phyloP scores from a whole-genome alignment of 2,329 filamentous ascomycete species.

The Alternaria gansuensis region DNA sequence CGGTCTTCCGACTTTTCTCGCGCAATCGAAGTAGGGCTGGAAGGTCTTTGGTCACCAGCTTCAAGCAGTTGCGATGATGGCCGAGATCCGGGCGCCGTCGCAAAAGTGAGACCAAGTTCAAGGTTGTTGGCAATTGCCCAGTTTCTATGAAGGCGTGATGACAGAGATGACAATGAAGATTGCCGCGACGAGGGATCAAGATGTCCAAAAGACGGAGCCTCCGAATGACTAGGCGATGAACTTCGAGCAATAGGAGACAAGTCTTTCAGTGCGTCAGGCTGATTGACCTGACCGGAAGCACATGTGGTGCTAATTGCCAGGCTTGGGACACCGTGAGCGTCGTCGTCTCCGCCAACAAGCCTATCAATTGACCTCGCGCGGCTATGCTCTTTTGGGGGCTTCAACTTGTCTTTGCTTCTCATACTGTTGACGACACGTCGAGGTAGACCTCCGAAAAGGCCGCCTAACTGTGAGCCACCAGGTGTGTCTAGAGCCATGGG shows the following conservation, averaged over 20 bases:
- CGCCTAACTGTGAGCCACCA: constrained; percentile 54
- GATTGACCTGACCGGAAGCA: constrained; percentile 68
- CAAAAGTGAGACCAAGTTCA: constrained; percentile 34
- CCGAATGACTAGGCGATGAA: constrained; percentile 58
- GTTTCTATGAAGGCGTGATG: constrained; percentile 43
- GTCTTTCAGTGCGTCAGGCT: constrained; percentile 58
- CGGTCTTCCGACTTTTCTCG: constrained; percentile 43
- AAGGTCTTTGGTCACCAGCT: constrained; percentile 9
- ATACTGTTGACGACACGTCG: constrained; percentile 59
- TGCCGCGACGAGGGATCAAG: constrained; percentile 48
- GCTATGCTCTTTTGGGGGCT: constrained; percentile 57
- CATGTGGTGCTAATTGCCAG: constrained; percentile 70
- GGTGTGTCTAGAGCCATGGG: constrained; percentile 56
- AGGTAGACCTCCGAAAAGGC: constrained; percentile 58
- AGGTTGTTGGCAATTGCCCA: constrained; percentile 39
- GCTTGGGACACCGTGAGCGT: constrained; percentile 71
- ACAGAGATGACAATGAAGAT: constrained; percentile 52
- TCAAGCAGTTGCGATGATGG: constrained; percentile 5
- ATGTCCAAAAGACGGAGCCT: constrained; percentile 32
- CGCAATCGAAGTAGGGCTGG: constrained; percentile 24
- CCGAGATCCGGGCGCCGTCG: constrained; percentile 27
- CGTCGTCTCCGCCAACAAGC: constrained; percentile 65
- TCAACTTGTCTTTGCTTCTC: constrained; percentile 52
- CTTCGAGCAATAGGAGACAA: constrained; percentile 48
- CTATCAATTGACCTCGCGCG: constrained; percentile 72